Base-by-base conservation (phyloP, 2,329 filamentous ascomycete genomes). In the Pestalotiopsis sp. region DNA sequence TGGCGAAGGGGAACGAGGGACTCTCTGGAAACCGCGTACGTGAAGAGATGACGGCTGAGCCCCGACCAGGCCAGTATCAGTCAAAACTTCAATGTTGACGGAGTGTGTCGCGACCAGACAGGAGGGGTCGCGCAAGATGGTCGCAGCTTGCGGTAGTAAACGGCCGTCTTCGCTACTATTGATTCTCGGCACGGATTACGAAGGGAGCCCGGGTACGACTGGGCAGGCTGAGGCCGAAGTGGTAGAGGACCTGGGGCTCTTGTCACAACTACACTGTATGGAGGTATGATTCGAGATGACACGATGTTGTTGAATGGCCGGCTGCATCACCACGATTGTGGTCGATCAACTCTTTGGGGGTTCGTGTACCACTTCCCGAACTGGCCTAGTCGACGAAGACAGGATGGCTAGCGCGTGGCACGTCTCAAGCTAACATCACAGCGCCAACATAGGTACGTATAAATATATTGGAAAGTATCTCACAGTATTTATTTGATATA, bases 301-400 rank as follows among this genome's bases (percentile, higher is more conserved):
- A 52, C 45, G 45, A 52, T 52, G 45, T 52, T 52, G 45, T 20
- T 52, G 45, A 36, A 40, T 36, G 63, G 25, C 13, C 63, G 52
- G 63, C 49, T 40, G 59, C 59, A 62, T 40, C 59, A 62, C 45
- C n/a, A 56, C 65, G 56, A 56, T 56, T 52, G 65, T 66, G 65
- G 65, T 27, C 60, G 52, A 60, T 56, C 64, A 66, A 58, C 49
- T 14, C 41, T 60, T 59, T 25, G 65, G 38, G 57, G 65, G 65
- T 56, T 66, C 65, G 57, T 45, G 25, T 36, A 38, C 41, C 65
- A 66, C 65, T 59, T 38, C 65, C 52, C 17, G 58, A 36, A 57
- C 17, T 58, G 13, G 64, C 25, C 38, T 57, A 45, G 52, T 27
- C 14, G 17, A 40, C n/a, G 13, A 23, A 23, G 41, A 45, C 13